These are phyloP conservation scores for Phalaenopsis equestris DNA, from an alignment of 106 monocot genomes.

Conservation along the genomic window DNA sequence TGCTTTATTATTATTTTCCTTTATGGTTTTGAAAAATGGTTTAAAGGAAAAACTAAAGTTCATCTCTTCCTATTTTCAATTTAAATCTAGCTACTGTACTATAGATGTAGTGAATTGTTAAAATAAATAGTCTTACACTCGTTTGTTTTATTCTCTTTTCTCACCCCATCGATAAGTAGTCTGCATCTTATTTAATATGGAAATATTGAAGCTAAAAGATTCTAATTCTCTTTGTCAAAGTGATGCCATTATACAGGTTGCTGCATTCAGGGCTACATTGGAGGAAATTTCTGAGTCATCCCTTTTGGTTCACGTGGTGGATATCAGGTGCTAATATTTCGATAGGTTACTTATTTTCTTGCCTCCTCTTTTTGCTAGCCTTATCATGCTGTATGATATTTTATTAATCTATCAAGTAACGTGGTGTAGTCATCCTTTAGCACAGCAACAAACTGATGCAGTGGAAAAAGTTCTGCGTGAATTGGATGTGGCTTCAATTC, in stretches of 20 bases:
- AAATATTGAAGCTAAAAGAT: slow-evolving; percentile 3
- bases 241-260: slow-evolving; percentile 48
- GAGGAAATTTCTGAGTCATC: slow-evolving; percentile 96
- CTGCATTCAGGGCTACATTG: slow-evolving; percentile 93
- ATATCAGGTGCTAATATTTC: slow-evolving; percentile 62
- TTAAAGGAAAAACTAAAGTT: too few species aligned
- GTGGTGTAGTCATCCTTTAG: slow-evolving; percentile 72
- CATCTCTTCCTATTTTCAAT: too few species aligned
- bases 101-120: too few species aligned
- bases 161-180: neutral
- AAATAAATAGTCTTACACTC: too few species aligned
- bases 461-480: slow-evolving; percentile 73
- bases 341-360: neutral
- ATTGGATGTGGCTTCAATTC: slow-evolving; percentile 75
- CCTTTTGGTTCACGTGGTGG: slow-evolving; percentile 86
- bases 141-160: neutral
- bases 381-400: neutral
- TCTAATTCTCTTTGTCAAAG: slow-evolving; percentile 4
- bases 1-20: too few species aligned
- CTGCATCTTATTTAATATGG: neutral
- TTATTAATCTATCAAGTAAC: slow-evolving; percentile 1
- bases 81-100: too few species aligned
- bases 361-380: neutral
- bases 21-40: too few species aligned
- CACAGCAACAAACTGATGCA: slow-evolving; percentile 73